These are phyloP conservation scores for Cyclotella sp. DNA, from an alignment of 108 stramenopile species.

Conservation along the genomic window DNA sequence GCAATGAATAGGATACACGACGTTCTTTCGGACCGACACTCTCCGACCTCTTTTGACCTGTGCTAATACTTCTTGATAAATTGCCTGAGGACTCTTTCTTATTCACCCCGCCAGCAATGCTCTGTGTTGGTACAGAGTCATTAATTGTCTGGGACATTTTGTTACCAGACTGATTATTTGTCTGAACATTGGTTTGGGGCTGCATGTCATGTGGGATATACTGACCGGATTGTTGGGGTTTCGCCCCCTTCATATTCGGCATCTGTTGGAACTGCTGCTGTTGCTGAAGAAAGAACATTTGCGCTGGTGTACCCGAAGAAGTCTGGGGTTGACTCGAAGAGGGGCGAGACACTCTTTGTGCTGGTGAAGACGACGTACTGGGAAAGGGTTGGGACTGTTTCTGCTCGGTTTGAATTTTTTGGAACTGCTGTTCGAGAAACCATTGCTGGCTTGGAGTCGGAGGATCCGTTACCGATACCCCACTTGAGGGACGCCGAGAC, in stretches of 20 bases:
- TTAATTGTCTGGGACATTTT: not conserved
- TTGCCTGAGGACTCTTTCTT: not conserved
- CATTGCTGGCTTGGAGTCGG: not conserved
- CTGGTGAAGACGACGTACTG: too few species aligned
- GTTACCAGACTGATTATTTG: not conserved
- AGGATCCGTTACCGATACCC: too few species aligned
- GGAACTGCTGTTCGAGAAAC: not conserved
- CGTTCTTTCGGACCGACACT: too few species aligned
- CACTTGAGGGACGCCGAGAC: too few species aligned
- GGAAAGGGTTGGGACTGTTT: not conserved
- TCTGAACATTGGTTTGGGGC: not conserved
- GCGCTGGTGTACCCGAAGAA: not conserved
- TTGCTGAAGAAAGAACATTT: constrained; percentile 1
- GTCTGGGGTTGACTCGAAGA: not conserved
- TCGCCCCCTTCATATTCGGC: not conserved
- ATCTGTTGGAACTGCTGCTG: not conserved
- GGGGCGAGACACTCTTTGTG: not conserved
- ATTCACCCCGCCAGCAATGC: not conserved
- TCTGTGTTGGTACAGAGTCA: too few species aligned
- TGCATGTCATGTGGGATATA: not conserved
- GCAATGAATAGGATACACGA: not conserved
- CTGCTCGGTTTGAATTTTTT: not conserved
- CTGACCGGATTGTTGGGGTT: not conserved
- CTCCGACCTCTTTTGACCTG: too few species aligned
- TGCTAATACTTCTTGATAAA: not conserved